A percentile compares a stretch with the other conserved stretches of the same genome.
These are phyloP conservation scores for Cutaneotrichosporon sp. DNA, from an alignment of 1,284 basidiomycete genomes.

Conservation along the genomic window DNA sequence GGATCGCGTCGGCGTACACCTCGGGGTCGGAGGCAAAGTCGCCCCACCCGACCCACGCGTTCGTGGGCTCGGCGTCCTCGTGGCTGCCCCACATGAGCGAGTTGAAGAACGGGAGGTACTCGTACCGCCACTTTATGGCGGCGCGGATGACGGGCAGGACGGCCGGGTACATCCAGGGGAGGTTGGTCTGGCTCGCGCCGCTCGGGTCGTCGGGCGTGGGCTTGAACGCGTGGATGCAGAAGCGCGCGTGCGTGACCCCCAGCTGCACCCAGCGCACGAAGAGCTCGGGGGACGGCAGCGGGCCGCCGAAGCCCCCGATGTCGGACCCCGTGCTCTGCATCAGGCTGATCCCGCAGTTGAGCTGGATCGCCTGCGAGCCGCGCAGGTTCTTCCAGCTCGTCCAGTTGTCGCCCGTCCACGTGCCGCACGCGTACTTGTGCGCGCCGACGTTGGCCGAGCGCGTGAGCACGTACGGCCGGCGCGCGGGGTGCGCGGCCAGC, in stretches of 20 bases:
- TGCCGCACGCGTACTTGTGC: conserved; percentile 53
- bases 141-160: conserved; percentile 51
- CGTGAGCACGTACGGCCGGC: conserved; percentile 54
- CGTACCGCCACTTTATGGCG: conserved; percentile 55
- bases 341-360: conserved; percentile 52
- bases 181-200: conserved; percentile 51
- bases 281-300: conserved; percentile 52
- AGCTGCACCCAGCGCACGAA: conserved; percentile 56
- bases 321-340: conserved; percentile 50
- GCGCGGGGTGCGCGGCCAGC: conserved; percentile 36
- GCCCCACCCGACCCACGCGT: conserved; percentile 53
- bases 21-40: conserved; percentile 52
- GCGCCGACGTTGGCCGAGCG: conserved; percentile 55
- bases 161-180: conserved; percentile 57
- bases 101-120: conserved; percentile 51
- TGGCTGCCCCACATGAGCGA: conserved; percentile 55
- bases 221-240: conserved; percentile 56
- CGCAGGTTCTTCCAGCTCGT: conserved; percentile 54
- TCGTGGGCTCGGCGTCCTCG: conserved; percentile 48
- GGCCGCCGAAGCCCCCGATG: conserved; percentile 56
- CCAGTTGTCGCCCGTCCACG: conserved; percentile 56
- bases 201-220: conserved; percentile 49
- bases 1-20: conserved; percentile 46
- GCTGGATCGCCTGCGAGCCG: conserved; percentile 49
- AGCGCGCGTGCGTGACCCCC: conserved; percentile 50